Evolutionary conservation across 1,284 basidiomycete species (phyloP).

Genomic region (Cutaneotrichosporon cavernicola): DNA sequence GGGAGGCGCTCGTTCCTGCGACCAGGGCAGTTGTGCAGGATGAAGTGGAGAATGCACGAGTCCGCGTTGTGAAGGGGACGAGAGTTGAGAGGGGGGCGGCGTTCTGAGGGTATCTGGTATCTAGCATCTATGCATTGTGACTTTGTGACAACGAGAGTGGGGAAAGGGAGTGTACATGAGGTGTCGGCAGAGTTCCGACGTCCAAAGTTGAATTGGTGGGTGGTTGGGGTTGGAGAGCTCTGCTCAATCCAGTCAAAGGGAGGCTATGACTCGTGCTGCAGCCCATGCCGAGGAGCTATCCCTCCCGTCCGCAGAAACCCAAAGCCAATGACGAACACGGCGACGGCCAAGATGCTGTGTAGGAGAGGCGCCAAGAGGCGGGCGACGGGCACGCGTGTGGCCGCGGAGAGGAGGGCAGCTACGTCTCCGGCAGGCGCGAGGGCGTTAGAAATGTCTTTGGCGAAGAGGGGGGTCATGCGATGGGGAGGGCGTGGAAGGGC

Average conservation of each 20-base stretch:
- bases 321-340: constrained; percentile 13
- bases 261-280: constrained; percentile 4
- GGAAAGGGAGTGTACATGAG: not conserved
- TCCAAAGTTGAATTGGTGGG: too few species aligned
- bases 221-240: not conserved
- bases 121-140: not conserved
- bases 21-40: constrained; percentile 13
- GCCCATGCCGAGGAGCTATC: constrained; percentile 14
- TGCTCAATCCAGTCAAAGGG: not conserved
- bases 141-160: constrained; percentile 2
- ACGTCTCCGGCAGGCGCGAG: not conserved
- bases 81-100: constrained; percentile 11
- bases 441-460: constrained; percentile 2
- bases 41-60: constrained; percentile 3
- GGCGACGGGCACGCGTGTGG: not conserved
- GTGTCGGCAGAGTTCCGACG: not conserved
- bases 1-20: constrained; percentile 13
- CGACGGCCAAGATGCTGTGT: not conserved
- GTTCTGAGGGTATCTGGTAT: not conserved
- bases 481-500: not conserved
- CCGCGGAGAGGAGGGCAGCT: not conserved
- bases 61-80: constrained; percentile 6
- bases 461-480: not conserved
- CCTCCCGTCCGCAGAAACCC: constrained; percentile 17
- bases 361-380: constrained; percentile 14